Evolutionary conservation across 1,284 basidiomycete genomes (phyloP).

Genomic region (Trichosporon inkin): DNA sequence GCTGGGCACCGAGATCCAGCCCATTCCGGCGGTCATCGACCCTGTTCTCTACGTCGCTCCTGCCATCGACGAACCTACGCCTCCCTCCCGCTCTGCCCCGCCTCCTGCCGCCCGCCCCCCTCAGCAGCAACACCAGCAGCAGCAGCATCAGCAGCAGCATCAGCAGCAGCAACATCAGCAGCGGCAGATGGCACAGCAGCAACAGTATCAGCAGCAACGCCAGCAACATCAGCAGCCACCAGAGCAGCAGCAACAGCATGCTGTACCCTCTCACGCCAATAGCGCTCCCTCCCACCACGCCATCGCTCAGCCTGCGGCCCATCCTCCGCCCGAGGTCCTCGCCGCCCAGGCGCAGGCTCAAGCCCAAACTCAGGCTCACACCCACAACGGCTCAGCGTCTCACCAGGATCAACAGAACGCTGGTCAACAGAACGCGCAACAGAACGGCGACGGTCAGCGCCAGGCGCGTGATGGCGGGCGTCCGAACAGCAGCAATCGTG

Average conservation of each 20-base stretch:
- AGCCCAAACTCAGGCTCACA: background rate
- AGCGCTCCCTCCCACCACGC: conserved; percentile 10
- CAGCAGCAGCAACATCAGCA: conserved; percentile 3
- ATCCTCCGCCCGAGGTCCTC: conserved; percentile 12
- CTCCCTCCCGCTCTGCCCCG: conserved; percentile 18
- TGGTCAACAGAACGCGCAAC: background rate
- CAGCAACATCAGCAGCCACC: conserved; percentile 8
- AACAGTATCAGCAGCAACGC: background rate
- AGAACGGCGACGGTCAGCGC: conserved; percentile 6
- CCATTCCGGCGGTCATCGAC: conserved; percentile 88
- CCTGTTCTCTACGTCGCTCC: conserved; percentile 84
- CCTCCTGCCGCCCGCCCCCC: conserved; percentile 21
- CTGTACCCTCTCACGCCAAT: conserved; percentile 2
- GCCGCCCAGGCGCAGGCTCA: background rate
- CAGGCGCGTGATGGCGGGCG: conserved; percentile 10
- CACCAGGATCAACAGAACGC: conserved; percentile 2
- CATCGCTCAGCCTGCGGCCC: conserved; percentile 16
- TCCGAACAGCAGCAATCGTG: conserved; percentile 18
- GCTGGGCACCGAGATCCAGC: conserved; percentile 94
- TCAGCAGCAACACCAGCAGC: conserved; percentile 5
- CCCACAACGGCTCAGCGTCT: background rate
- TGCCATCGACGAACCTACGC: conserved; percentile 29
- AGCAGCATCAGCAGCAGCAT: conserved; percentile 9
- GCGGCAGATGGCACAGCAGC: background rate
- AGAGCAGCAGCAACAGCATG: background rate